A percentile compares a stretch with the other conserved stretches of the same genome.
phyloP scores from a whole-genome alignment of 345 rosid species.

The Sisymbrium irio region DNA sequence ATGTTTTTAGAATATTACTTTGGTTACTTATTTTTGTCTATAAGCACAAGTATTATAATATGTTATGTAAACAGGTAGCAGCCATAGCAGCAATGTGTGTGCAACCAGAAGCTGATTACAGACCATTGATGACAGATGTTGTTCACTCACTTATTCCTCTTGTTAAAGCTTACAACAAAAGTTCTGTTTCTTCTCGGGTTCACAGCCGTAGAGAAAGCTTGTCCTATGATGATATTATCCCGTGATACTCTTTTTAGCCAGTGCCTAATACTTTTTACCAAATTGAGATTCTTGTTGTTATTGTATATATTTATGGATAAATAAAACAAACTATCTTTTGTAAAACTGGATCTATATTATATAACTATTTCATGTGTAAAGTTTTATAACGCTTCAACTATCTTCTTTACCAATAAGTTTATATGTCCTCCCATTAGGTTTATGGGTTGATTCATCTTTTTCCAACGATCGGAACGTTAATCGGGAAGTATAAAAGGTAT shows the following conservation, averaged over 20 bases:
- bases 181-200: slow-evolving; percentile 32
- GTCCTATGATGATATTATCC: slow-evolving; percentile 4
- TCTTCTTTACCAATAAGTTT: no score
- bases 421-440: no score
- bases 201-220: slow-evolving; percentile 23
- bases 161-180: slow-evolving; percentile 49
- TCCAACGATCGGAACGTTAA: no score
- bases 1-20: not conserved
- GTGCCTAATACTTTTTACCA: not conserved
- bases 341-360: not conserved
- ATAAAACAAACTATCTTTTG: not conserved
- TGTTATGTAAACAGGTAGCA: slow-evolving; percentile 52
- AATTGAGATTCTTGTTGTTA: not conserved
- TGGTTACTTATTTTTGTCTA: not conserved
- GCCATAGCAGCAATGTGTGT: slow-evolving; percentile 94
- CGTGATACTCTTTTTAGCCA: not conserved
- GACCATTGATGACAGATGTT: slow-evolving; percentile 94
- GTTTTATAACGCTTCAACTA: no score
- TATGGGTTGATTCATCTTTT: no score
- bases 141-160: slow-evolving; percentile 86
- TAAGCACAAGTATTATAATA: not conserved
- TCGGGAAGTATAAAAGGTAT: no score
- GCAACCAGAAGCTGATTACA: slow-evolving; percentile 83
- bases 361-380: no score
- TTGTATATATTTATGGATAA: not conserved